A percentile compares a stretch with the other conserved stretches of the same genome.
Evolutionary conservation across 2,329 filamentous ascomycete genomes (phyloP).

Genomic region (Colletotrichum theobromicola): DNA sequence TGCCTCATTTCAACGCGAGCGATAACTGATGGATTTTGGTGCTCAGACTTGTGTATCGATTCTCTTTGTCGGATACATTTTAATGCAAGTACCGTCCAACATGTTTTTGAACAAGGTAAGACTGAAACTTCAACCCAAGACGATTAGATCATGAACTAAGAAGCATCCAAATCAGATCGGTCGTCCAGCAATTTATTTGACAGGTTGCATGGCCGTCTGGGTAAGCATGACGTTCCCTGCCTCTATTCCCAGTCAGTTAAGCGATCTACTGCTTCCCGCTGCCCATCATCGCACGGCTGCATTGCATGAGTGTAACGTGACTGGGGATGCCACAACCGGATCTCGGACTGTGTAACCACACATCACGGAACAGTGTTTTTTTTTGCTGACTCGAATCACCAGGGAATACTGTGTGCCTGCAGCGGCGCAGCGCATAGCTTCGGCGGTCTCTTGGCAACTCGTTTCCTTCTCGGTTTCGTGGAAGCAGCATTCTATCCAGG

Average conservation of each 20-base stretch:
- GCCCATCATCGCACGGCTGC: background rate
- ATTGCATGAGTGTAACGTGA: conserved; percentile 6
- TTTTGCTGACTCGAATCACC: background rate
- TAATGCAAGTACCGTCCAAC: conserved; percentile 33
- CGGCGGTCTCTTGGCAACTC: conserved; percentile 6
- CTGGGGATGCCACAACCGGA: background rate
- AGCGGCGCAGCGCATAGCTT: conserved; percentile 12
- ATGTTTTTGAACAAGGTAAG: conserved; percentile 18
- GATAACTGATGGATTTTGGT: fast-evolving
- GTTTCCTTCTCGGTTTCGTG: conserved; percentile 18
- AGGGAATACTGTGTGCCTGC: conserved; percentile 19
- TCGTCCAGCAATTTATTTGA: conserved; percentile 11
- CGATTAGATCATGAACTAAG: fast-evolving
- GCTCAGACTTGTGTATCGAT: conserved; percentile 16
- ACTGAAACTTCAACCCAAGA: fast-evolving
- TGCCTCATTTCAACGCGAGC: fast-evolving
- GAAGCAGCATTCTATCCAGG: conserved; percentile 27
- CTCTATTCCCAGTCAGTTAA: conserved; percentile 41
- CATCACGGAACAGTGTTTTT: background rate
- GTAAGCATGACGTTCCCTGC: conserved; percentile 29
- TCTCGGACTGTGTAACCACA: background rate
- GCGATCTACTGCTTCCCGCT: conserved; percentile 23
- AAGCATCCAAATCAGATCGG: conserved; percentile 22
- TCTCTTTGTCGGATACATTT: conserved; percentile 26
- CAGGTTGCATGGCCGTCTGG: conserved; percentile 25